A percentile compares a stretch with the other conserved stretches of the same genome.
These are phyloP conservation scores for Baeospora myosura DNA, from an alignment of 1,284 basidiomycete genomes.

Conservation along the genomic window DNA sequence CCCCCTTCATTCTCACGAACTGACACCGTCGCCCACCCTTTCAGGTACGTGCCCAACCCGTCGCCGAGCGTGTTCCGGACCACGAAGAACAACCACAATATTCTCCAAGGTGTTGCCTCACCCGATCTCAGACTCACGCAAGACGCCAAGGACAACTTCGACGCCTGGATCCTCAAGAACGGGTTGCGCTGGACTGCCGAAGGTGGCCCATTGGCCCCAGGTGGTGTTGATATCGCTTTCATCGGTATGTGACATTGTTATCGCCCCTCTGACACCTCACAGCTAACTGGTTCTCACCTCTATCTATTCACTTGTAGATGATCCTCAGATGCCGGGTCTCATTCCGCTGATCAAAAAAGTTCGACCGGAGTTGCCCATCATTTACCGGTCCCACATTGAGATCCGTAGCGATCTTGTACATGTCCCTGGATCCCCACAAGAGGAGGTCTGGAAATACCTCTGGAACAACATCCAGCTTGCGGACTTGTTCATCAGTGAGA, in stretches of 20 bases:
- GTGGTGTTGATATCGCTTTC: constrained; percentile 79
- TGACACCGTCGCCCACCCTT: constrained; percentile 1
- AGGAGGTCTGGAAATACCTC: constrained; percentile 84
- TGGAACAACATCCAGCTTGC: constrained; percentile 83
- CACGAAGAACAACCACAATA: constrained; percentile 90
- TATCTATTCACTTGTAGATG: constrained; percentile 38
- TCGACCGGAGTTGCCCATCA: constrained; percentile 73
- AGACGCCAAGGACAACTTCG: constrained; percentile 71
- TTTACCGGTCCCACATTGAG: constrained; percentile 89
- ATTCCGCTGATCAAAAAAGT: constrained; percentile 82
- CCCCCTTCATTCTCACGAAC: constrained; percentile 5
- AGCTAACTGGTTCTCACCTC: constrained; percentile 10
- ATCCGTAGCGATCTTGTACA: constrained; percentile 76
- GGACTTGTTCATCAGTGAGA: constrained; percentile 73
- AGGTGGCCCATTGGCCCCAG: constrained; percentile 69
- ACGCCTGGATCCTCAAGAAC: constrained; percentile 84
- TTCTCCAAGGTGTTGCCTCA: constrained; percentile 77
- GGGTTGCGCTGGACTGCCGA: constrained; percentile 74
- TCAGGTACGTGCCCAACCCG: constrained; percentile 81
- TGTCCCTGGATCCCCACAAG: constrained; percentile 69
- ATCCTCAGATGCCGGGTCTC: constrained; percentile 80
- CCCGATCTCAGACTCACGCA: constrained; percentile 68
- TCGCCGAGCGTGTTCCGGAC: constrained; percentile 82
- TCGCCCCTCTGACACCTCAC: constrained; percentile 7
- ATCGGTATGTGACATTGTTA: constrained; percentile 45